Conservation (phyloP, 2,329 filamentous ascomycete genomes). For the Claviceps quebecensis region DNA sequence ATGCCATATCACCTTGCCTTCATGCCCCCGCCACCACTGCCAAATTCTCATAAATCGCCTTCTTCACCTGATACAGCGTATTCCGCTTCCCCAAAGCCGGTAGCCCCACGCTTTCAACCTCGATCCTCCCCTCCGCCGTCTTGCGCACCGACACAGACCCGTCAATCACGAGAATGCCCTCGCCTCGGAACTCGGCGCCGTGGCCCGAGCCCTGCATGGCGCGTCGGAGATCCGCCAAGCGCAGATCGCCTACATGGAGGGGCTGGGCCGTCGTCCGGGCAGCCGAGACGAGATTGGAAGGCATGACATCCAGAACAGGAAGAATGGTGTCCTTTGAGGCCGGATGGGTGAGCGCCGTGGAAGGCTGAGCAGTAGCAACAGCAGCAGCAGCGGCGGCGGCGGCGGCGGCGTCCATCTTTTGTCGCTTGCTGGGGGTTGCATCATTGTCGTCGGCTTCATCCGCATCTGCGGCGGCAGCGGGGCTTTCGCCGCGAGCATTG, state of each 20-base stretch:
- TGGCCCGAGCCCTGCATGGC: slow-evolving; percentile 73
- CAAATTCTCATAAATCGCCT: slow-evolving; percentile 83
- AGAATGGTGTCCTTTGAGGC: slow-evolving; percentile 16
- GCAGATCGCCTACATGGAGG: slow-evolving; percentile 84
- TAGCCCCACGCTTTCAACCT: slow-evolving; percentile 63
- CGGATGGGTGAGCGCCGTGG: slow-evolving; percentile 4
- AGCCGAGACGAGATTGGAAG: slow-evolving; percentile 50
- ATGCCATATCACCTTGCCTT: no score
- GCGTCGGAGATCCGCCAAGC: slow-evolving; percentile 74
- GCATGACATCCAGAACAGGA: slow-evolving; percentile 40
- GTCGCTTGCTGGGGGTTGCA: slow-evolving; percentile 33
- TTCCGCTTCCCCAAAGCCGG: slow-evolving; percentile 28
- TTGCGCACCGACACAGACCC: slow-evolving; percentile 80
- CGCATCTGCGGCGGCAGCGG: neutral
- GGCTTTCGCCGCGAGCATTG: slow-evolving; percentile 30
- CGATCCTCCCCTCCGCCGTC: slow-evolving; percentile 71
- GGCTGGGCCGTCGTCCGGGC: slow-evolving; percentile 69
- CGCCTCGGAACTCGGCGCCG: slow-evolving; percentile 81
- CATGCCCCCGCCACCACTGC: slow-evolving; percentile 72
- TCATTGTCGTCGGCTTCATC: slow-evolving; percentile 29
- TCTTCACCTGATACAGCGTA: slow-evolving; percentile 78
- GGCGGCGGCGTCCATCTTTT: slow-evolving; percentile 27
- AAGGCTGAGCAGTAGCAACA: slow-evolving; percentile 4
- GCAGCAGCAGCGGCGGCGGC: slow-evolving; percentile 3
- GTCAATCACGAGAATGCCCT: slow-evolving; percentile 83